Evolutionary conservation across 169 alveolate species (phyloP).

Genomic region (Cryptosporidium meleagridis): DNA sequence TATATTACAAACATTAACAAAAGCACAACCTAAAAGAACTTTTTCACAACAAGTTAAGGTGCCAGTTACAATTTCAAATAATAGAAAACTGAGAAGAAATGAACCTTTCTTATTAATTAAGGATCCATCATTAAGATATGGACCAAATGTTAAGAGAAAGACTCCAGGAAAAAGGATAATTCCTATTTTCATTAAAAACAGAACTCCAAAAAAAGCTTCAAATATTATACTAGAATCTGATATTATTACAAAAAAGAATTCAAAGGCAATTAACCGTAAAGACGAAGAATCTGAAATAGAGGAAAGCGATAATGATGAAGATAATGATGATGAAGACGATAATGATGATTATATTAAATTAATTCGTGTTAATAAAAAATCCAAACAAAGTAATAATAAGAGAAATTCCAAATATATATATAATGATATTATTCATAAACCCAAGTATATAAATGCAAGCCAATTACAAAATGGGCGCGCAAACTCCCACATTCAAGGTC

Average conservation of each 20-base stretch:
- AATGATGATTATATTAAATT: constrained; percentile 9
- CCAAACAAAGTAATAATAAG: neutral
- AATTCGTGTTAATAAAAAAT: neutral
- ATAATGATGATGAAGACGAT: neutral
- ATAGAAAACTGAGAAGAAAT: constrained; percentile 20
- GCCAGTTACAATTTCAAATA: neutral
- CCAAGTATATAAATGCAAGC: constrained; percentile 9
- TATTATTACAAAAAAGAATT: neutral
- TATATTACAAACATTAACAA: no score
- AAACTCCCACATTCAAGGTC: neutral
- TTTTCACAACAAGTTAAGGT: neutral
- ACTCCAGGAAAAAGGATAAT: neutral
- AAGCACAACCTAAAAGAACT: neutral
- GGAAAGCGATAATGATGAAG: no score
- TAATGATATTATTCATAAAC: constrained; percentile 21
- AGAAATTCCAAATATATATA: neutral
- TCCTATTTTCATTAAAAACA: neutral
- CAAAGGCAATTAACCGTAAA: neutral
- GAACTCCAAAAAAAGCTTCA: neutral
- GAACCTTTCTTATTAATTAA: constrained; percentile 39
- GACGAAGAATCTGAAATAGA: neutral
- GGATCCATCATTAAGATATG: constrained; percentile 24
- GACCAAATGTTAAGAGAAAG: constrained; percentile 41
- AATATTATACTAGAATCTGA: neutral
- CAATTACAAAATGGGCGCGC: constrained; percentile 1